These are phyloP conservation scores for Puccinia novopanici DNA, from an alignment of 1,284 basidiomycete species.

Conservation along the genomic window DNA sequence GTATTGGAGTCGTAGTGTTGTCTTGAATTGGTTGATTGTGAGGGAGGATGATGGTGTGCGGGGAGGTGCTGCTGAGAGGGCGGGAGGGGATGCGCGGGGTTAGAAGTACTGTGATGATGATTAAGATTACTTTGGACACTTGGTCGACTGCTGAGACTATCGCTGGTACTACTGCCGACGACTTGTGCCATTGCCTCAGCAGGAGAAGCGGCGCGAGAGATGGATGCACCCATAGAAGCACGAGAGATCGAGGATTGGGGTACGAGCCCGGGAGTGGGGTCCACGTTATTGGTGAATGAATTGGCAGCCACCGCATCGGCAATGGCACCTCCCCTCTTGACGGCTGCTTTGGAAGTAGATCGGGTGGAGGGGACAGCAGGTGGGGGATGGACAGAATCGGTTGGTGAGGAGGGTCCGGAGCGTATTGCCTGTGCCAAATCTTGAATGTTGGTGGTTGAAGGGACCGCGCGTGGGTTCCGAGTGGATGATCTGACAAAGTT, in stretches of 20 bases:
- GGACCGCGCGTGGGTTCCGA: conserved; percentile 42
- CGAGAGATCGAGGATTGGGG: conserved; percentile 31
- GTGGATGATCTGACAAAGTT: conserved; percentile 47
- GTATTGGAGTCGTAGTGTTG: conserved; percentile 16
- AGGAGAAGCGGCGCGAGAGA: conserved; percentile 48
- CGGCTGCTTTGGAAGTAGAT: conserved; percentile 40
- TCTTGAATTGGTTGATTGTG: conserved; percentile 19
- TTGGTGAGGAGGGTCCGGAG: conserved; percentile 42
- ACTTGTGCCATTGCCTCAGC: conserved; percentile 50
- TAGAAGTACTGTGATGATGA: conserved; percentile 21
- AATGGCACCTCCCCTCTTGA: conserved; percentile 44
- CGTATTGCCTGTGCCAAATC: conserved; percentile 50
- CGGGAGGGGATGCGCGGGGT: not conserved
- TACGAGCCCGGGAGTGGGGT: conserved; percentile 27
- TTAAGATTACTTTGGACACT: conserved; percentile 10
- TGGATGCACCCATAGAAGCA: conserved; percentile 42
- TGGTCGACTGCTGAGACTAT: conserved; percentile 25
- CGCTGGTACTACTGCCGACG: conserved; percentile 24
- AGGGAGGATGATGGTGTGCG: not conserved
- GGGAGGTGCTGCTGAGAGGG: conserved; percentile 10
- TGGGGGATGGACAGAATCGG: conserved; percentile 16
- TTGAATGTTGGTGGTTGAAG: conserved; percentile 46
- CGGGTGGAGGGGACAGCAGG: not conserved
- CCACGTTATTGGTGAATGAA: conserved; percentile 11
- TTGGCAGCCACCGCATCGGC: conserved; percentile 47